Evolutionary conservation across 345 rosid genomes (phyloP), one percentile per base, ranked within the genome.

Genomic region (Gossypioides kirkii): DNA sequence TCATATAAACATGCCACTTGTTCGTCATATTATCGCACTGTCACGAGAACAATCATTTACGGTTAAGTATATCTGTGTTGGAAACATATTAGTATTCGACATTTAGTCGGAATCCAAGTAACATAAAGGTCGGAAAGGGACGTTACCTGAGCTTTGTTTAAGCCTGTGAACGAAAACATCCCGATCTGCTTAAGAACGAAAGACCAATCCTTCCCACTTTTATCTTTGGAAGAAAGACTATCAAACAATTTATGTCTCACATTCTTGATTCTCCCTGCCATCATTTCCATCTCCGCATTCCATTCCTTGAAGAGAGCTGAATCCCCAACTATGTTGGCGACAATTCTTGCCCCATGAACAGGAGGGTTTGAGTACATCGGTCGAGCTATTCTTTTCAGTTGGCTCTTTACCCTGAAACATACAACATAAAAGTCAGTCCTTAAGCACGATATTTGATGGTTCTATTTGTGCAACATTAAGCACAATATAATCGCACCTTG

Each of bases 351-450:
- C 41, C 99, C 98, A 25, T 92, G 99, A 71, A 92, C 83, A 7
- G 99, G 97, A 76, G 99, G 99, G 66, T 89, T 95, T 2, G 99
- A 95, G 85, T 95, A 89, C 99, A 95, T 92, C 18, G 98, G 99
- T 56, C 99, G 84, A 54, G 99, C 98, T 60, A 95, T 82, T 79
- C 97, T 90, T 82, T 95, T 92, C 88, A 95, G 81, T 63, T 95
- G 98, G 87, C 99, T 95, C 91, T 92, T 95, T 1, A 92, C 98
- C 86, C 99, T 95, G 89, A 78, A 75, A 76, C 55, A 71, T 16
- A 17, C 13, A 45, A 61, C 25, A 50, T 36, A 42, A 32, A 32
- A 32, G 38, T 32, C 7, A 7, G 38, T 32, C 38, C 38, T 32
- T 32, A 32, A 32, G 38, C 38, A 32, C 1, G 1, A 32, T 32